These are phyloP conservation scores for Flaveria sonorensis DNA, from an alignment of 129 eudicot genomes.

Conservation along the genomic window DNA sequence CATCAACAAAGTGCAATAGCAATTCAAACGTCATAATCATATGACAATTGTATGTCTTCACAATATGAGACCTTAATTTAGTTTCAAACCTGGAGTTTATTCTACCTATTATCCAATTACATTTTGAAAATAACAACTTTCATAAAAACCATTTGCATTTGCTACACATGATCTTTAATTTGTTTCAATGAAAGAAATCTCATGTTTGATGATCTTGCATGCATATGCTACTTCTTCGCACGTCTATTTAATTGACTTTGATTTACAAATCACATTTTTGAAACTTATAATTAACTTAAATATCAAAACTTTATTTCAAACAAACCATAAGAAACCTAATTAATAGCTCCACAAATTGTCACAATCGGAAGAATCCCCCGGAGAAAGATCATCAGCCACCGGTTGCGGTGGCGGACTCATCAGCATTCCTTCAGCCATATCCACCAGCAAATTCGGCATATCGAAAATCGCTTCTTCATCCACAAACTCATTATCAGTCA, in stretches of 20 bases:
- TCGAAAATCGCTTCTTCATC: constrained; percentile 48
- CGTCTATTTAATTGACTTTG: background rate
- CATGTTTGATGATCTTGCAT: constrained; percentile 30
- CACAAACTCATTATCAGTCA: constrained; percentile 30
- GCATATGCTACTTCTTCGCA: constrained; percentile 22
- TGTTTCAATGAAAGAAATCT: constrained; percentile 16
- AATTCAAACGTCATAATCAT: background rate
- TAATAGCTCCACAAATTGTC: constrained; percentile 54
- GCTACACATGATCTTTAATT: background rate
- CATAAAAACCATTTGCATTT: background rate
- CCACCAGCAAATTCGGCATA: constrained; percentile 50
- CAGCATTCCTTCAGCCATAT: constrained; percentile 65
- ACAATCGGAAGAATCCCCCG: constrained; percentile 38
- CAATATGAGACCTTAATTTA: too few species aligned
- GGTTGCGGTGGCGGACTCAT: constrained; percentile 50
- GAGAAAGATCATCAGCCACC: constrained; percentile 27
- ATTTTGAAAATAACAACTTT: too few species aligned
- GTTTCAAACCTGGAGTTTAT: too few species aligned
- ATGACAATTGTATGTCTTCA: too few species aligned
- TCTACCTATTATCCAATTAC: too few species aligned
- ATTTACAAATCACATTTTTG: too few species aligned
- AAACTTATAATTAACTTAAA: too few species aligned
- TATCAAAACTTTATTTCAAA: background rate
- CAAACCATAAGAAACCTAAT: background rate
- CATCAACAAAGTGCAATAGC: background rate